A percentile compares a stretch with the other conserved stretches of the same genome.
Evolutionary conservation across 768 basidiomycete species (phyloP).

Genomic region (Sporobolomyces phaffii): DNA sequence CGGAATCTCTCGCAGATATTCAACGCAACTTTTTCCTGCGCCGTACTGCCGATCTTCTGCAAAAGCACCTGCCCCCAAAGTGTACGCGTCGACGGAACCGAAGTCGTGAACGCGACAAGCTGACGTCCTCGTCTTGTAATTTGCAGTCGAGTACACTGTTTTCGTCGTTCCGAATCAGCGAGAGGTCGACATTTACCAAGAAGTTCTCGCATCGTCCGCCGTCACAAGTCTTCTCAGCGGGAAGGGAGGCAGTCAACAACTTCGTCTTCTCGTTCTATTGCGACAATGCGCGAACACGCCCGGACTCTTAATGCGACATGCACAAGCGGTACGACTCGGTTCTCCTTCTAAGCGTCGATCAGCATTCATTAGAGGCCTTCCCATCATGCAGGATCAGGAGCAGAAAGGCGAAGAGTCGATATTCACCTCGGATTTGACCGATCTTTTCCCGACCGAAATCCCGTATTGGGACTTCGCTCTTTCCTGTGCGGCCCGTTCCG

Average conservation of each 20-base stretch:
- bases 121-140: no score
- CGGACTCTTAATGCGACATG: constrained; percentile 54
- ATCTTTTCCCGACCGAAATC: constrained; percentile 43
- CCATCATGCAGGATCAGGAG: background rate
- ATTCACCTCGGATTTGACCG: constrained; percentile 29
- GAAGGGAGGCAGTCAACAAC: constrained; percentile 62
- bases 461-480: constrained; percentile 57
- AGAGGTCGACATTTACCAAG: constrained; percentile 71
- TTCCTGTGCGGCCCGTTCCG: no score
- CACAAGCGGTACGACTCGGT: constrained; percentile 12
- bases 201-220: constrained; percentile 65
- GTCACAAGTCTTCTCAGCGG: constrained; percentile 64
- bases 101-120: no score
- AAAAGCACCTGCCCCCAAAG: constrained; percentile 84
- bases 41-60: constrained; percentile 72
- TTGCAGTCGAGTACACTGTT: constrained; percentile 99
- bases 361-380: no score
- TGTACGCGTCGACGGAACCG: no score
- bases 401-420: background rate
- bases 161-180: constrained; percentile 82
- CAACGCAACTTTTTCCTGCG: constrained; percentile 67
- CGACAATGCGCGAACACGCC: constrained; percentile 93
- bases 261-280: constrained; percentile 70
- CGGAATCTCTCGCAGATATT: constrained; percentile 57
- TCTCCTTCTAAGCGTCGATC: background rate